Percentiles rank a stretch among this genome's conserved stretches.
Evolutionary conservation across 176 grass and related monocot species (phyloP).

Genomic region (Aegilops longissima): DNA sequence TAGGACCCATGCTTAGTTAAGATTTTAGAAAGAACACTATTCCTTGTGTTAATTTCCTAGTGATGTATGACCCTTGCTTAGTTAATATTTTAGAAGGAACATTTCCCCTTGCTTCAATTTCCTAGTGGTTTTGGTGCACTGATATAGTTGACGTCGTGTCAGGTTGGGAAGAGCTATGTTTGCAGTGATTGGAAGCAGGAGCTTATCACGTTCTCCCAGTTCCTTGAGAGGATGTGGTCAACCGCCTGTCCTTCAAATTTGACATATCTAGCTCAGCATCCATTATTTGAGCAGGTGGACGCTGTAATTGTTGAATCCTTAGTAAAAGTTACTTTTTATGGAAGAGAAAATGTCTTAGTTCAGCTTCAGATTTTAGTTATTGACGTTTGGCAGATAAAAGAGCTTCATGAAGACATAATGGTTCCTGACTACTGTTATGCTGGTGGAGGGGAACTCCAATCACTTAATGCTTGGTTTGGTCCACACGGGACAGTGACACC

Average conservation of each 20-base stretch:
- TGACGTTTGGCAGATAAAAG: constrained; percentile 65
- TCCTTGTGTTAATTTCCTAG: constrained; percentile 15
- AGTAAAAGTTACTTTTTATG: background rate
- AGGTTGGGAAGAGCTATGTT: constrained; percentile 91
- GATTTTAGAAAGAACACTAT: background rate
- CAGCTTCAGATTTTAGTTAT: constrained; percentile 32
- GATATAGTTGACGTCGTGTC: constrained; percentile 22
- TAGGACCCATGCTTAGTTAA: background rate
- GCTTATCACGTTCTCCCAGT: constrained; percentile 88
- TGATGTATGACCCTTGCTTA: constrained; percentile 15
- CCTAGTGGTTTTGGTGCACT: constrained; percentile 27
- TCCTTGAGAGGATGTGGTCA: constrained; percentile 76
- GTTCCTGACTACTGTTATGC: constrained; percentile 92
- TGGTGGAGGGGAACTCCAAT: constrained; percentile 80
- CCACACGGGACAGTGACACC: constrained; percentile 86
- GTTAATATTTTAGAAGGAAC: background rate
- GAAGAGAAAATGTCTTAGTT: constrained; percentile 11
- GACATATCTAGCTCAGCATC: constrained; percentile 96
- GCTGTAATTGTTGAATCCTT: constrained; percentile 26
- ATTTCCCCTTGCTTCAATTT: background rate
- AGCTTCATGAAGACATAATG: constrained; percentile 81
- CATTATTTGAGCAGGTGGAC: constrained; percentile 86
- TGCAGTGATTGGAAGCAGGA: constrained; percentile 92
- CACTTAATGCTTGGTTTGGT: constrained; percentile 98
- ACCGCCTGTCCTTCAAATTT: constrained; percentile 46